Conservation (phyloP, 108 stramenopile genomes). For the Cyclotella atomus region DNA sequence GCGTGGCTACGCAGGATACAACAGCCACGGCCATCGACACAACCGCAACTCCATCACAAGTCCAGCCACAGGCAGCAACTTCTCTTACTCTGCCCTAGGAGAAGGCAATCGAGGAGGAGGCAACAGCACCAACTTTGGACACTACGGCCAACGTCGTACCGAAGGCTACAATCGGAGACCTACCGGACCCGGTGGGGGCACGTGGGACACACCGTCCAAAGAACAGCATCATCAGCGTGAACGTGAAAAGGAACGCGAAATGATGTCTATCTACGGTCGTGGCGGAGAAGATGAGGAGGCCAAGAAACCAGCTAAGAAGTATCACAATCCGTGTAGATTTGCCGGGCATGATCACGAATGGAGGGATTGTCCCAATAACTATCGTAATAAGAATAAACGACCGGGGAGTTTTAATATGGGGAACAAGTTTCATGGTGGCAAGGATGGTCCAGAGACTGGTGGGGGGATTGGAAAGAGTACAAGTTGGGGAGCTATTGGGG, state of each 20-base stretch:
- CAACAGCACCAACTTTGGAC: too few relatives aligned
- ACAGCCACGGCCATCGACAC: conserved; percentile 7
- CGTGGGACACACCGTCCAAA: not conserved
- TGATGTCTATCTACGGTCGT: conserved; percentile 45
- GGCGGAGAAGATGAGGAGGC: conserved; percentile 9
- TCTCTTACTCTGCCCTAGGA: not conserved
- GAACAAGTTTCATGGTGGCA: not conserved
- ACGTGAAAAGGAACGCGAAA: conserved; percentile 34
- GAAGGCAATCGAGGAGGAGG: conserved; percentile 10
- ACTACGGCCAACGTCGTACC: conserved; percentile 2
- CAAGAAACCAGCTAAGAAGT: conserved; percentile 5
- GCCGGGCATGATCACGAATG: conserved; percentile 47
- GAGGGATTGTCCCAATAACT: conserved; percentile 52
- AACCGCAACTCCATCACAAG: not conserved
- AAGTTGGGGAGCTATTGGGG: conserved; percentile 8
- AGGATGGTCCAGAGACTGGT: not conserved
- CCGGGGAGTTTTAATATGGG: not conserved
- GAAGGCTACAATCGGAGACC: not conserved
- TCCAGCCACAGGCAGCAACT: not conserved
- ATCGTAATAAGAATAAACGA: conserved; percentile 39
- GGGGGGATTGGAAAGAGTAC: conserved; percentile 7
- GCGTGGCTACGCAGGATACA: conserved; percentile 21
- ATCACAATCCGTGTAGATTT: conserved; percentile 42
- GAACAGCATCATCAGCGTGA: not conserved
- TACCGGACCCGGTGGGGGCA: too few relatives aligned